Conservation (phyloP, 345 rosid genomes). For the Acer yangbiense region DNA sequence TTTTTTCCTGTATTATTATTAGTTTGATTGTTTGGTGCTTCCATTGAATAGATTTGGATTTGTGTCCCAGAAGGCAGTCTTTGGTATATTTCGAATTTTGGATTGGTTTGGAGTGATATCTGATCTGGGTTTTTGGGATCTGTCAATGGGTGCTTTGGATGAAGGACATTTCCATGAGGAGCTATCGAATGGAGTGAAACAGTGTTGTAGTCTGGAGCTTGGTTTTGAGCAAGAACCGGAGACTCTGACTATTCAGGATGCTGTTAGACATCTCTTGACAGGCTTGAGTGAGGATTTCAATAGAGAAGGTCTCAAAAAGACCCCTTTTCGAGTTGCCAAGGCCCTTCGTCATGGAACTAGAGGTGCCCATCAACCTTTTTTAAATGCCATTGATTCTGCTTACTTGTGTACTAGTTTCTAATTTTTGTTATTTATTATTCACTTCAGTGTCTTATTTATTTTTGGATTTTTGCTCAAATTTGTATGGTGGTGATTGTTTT, state of each 20-base stretch:
- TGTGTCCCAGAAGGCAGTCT: background rate
- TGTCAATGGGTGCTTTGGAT: slow-evolving; percentile 78
- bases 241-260: slow-evolving; percentile 69
- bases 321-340: slow-evolving; percentile 95
- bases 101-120: slow-evolving; percentile 22
- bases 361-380: slow-evolving; percentile 41
- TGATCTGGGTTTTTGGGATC: slow-evolving; percentile 27
- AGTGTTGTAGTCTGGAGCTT: slow-evolving; percentile 37
- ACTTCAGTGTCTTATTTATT: background rate
- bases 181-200: slow-evolving; percentile 58
- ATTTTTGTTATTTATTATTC: background rate
- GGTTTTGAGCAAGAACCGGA: slow-evolving; percentile 62
- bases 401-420: background rate
- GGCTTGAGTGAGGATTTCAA: slow-evolving; percentile 80
- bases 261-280: slow-evolving; percentile 77
- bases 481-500: background rate
- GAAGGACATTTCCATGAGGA: slow-evolving; percentile 63
- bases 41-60: background rate
- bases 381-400: background rate
- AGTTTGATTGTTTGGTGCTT: background rate
- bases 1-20: background rate
- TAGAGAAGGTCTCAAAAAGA: slow-evolving; percentile 86
- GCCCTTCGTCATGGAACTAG: slow-evolving; percentile 81
- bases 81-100: background rate
- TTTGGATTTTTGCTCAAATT: background rate